Base-by-base conservation (phyloP, 805 yeast genomes). In the Metschnikowia continentalis region DNA sequence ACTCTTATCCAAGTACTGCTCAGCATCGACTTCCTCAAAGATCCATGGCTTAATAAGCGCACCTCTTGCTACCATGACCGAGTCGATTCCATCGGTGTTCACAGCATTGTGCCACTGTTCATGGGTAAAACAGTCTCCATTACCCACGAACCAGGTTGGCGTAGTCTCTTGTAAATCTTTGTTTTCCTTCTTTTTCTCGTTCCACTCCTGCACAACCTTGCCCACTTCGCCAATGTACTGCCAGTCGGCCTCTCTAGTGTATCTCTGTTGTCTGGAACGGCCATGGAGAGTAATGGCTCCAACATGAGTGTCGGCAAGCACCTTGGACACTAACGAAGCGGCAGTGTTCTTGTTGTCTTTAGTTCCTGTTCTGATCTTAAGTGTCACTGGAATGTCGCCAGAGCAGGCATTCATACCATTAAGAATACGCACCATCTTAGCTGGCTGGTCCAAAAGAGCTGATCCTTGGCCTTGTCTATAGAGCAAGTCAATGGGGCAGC, bases 21-120 rank as follows among this genome's bases (percentile, higher is more conserved):
- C 82, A 6, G 92, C 76, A 52, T 92, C 95, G 50, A 94, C 81
- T 70, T 94, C 99, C 72, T 94, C 97, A 60, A 92, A 94, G 47
- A 94, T 88, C 99, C 99, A 94, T 35, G 99, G 99, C 70, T 94
- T 94, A 66, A 94, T 91, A 57, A 94, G 78, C 1, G 98, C 98
- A 50, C 98, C 99, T 63, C 99, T 80, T 2, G 98, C 99, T 49
- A 94, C 89, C 97, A 95, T 94, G 15, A 90, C 96, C 32, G 94
- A 83, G 70, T 94, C 99, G 51, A 92, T 83, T 20, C 87, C 86
- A 32, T 80, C 80, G 44, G 82, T 79, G 26, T 72, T 68, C 39
- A 84, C 75, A 10, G 86, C 90, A 33, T 74, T 76, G 67, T 89
- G 80, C 96, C 96, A 94, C 65, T 94, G 98, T 61, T 87, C 87